Evolutionary conservation across 2,329 filamentous ascomycete species (phyloP).

Genomic region (Hypoxylon rubiginosum): DNA sequence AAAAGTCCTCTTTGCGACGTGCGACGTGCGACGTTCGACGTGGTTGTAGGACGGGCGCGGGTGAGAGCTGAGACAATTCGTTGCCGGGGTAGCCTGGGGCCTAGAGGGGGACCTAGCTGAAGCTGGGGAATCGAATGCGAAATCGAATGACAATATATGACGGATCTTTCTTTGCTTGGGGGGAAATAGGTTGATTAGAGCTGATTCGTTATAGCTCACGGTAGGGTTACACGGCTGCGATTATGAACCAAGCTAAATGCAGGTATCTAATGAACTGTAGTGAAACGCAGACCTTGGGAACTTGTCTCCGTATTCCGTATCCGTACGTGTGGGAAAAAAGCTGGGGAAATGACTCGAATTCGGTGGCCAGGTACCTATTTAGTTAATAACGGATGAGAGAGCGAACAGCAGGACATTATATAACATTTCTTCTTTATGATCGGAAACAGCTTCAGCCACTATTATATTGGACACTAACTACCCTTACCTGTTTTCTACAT

Average conservation of each 20-base stretch:
- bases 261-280: constrained; percentile 4
- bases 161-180: not conserved
- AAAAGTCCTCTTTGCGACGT: not conserved
- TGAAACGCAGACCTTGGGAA: constrained; percentile 7
- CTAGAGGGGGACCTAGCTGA: not conserved
- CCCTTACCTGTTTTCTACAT: not conserved
- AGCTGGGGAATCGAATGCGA: not conserved
- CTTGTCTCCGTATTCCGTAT: not conserved
- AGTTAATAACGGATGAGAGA: not conserved
- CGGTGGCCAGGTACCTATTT: too few species aligned
- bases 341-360: constrained; percentile 21
- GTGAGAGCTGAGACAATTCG: constrained; percentile 18
- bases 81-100: not conserved
- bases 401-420: not conserved
- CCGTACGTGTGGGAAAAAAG: constrained; percentile 8
- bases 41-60: not conserved
- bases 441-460: not conserved
- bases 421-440: not conserved
- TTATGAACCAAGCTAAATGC: not conserved
- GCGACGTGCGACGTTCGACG: not conserved
- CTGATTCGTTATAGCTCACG: not conserved
- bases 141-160: not conserved
- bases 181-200: too few species aligned
- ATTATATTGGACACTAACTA: too few species aligned
- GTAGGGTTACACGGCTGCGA: not conserved